Evolutionary conservation across 768 basidiomycete species (phyloP), one percentile per base, ranked within the genome.

Genomic region (Serendipita indica): DNA sequence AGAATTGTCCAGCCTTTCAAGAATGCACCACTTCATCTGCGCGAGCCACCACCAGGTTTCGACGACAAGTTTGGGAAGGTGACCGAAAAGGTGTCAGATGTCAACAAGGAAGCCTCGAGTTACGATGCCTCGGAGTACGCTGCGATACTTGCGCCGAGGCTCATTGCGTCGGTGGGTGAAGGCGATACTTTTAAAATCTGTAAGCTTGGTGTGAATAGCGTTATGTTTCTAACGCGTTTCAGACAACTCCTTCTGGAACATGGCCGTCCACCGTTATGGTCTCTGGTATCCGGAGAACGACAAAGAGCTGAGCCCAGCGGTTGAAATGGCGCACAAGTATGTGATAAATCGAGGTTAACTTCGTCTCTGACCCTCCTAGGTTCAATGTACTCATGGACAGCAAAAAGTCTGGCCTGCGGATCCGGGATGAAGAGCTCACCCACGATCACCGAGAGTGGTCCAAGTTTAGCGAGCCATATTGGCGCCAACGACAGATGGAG

Each of bases 181-280:
- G 12, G 12, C 3, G 30, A 54, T 32, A 22, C 49, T 1, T 54
- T 54, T n/a, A 54, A 30, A n/a, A 54, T 54, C 1, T 54, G 49
- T 54, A 27, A 25, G 49, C n/a, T 27, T 3, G 10, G n/a, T 20
- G 10, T 10, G 20, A 27, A 20, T 27, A 27, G 22, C 2, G 4
- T 16, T 18, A 10, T 12, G 4, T 25, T 2, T 2, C 13, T 7
- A 20, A 54, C 22, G 2, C 5, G 20, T 3, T 27, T 12, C n/a
- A 54, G 49, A 54, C n/a, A 54, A 27, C n/a, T 18, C 49, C 3
- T 54, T 54, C 49, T 25, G 22, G 49, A 27, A 54, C 30, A 54
- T 54, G 49, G 12, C 16, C 1, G 30, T 32, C 49, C 30, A 30
- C 30, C 20, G 12, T 16, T 10, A 20, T 2, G 49, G 49, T 32